Percentiles rank a stretch among this genome's conserved stretches.
Evolutionary conservation across 495 filamentous ascomycete genomes (phyloP).

Genomic region (Hypoxylon subgilvum): DNA sequence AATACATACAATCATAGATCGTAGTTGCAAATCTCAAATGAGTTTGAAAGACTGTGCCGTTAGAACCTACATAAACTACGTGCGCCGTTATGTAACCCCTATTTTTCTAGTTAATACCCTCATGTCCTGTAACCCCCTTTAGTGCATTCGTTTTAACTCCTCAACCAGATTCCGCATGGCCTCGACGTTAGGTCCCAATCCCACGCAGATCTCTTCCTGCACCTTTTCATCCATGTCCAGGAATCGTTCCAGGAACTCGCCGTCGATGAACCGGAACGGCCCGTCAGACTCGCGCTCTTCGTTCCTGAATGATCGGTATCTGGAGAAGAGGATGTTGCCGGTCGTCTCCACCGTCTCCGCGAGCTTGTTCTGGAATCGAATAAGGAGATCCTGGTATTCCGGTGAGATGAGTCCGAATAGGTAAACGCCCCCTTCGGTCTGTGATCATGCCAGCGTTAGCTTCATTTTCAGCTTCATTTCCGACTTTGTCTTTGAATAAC

Average conservation of each 20-base stretch:
- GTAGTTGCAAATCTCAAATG: background rate
- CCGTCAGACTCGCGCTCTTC: conserved; percentile 71
- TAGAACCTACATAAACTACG: no score
- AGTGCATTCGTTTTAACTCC: conserved; percentile 74
- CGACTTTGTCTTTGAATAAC: conserved; percentile 36
- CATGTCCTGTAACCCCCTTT: no score
- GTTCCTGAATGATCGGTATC: conserved; percentile 79
- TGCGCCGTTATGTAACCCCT: no score
- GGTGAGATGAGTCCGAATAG: conserved; percentile 79
- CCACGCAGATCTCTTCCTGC: conserved; percentile 70
- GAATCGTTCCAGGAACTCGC: conserved; percentile 87
- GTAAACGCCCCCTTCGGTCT: conserved; percentile 92
- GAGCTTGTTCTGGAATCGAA: conserved; percentile 78
- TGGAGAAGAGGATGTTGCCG: conserved; percentile 74
- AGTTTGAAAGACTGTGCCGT: background rate
- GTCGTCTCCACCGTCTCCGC: conserved; percentile 65
- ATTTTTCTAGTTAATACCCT: no score
- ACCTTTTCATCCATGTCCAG: conserved; percentile 67
- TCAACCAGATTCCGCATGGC: conserved; percentile 75
- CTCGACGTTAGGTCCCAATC: conserved; percentile 69
- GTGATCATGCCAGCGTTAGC: conserved; percentile 37
- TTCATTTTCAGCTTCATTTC: conserved; percentile 1
- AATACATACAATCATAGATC: background rate
- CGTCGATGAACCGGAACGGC: conserved; percentile 89
- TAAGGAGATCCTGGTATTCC: conserved; percentile 75